Conservation (phyloP, 2,329 filamentous ascomycete genomes). For the Leptographium radiaticola region DNA sequence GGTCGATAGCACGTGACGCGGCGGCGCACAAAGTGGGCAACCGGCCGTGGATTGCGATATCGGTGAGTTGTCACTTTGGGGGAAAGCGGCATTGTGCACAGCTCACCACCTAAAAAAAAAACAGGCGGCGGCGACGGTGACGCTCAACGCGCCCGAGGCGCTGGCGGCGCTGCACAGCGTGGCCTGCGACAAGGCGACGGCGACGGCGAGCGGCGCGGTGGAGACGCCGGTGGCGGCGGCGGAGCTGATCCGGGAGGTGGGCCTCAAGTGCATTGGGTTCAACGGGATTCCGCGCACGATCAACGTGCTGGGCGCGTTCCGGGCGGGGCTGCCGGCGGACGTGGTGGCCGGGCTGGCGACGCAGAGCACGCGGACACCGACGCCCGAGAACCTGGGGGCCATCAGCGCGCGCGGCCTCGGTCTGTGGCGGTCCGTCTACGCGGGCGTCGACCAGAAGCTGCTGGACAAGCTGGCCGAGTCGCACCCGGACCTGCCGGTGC, state of each 20-base stretch:
- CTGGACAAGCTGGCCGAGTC: slow-evolving; percentile 56
- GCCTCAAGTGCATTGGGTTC: slow-evolving; percentile 44
- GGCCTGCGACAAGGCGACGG: slow-evolving; percentile 21
- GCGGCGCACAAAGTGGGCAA: slow-evolving; percentile 45
- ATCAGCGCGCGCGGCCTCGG: slow-evolving; percentile 45
- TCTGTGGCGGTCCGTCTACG: slow-evolving; percentile 68
- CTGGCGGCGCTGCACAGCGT: slow-evolving; percentile 49
- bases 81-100: too few relatives aligned
- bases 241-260: slow-evolving; percentile 63
- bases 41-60: slow-evolving; percentile 53
- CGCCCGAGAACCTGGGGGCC: slow-evolving; percentile 36
- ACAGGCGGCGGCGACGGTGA: slow-evolving; percentile 70
- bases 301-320: slow-evolving; percentile 52
- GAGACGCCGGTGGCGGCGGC: slow-evolving; percentile 34
- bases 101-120: background rate
- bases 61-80: slow-evolving; percentile 28
- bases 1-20: slow-evolving; percentile 50
- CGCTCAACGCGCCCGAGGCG: slow-evolving; percentile 72
- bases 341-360: slow-evolving; percentile 42
- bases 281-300: slow-evolving; percentile 75
- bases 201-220: slow-evolving; percentile 8
- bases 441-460: slow-evolving; percentile 60
- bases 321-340: slow-evolving; percentile 41
- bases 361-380: slow-evolving; percentile 40
- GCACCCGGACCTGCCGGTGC: slow-evolving; percentile 70